Percentiles rank a stretch among this genome's conserved stretches.
phyloP scores from a whole-genome alignment of 495 filamentous ascomycete species.

The Peziza echinospora region DNA sequence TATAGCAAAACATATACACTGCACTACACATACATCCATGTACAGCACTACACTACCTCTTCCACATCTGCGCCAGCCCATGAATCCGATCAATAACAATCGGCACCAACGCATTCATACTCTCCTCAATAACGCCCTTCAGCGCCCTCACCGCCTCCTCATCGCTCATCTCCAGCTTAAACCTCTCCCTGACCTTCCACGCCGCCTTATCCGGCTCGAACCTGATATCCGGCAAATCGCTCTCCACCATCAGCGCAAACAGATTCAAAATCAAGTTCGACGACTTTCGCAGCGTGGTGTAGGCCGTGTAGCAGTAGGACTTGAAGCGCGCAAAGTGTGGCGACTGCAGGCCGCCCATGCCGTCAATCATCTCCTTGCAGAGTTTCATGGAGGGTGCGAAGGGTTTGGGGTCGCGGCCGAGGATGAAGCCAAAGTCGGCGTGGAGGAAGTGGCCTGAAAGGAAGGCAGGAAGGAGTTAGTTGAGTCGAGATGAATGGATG shows the following conservation, averaged over 20 bases:
- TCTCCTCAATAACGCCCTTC: slow-evolving; percentile 72
- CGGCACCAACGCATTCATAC: slow-evolving; percentile 65
- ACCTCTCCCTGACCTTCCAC: slow-evolving; percentile 80
- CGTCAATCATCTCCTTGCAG: slow-evolving; percentile 93
- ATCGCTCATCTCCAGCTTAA: slow-evolving; percentile 78
- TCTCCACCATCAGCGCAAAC: slow-evolving; percentile 91
- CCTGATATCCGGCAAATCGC: slow-evolving; percentile 86
- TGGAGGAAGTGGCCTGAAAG: slow-evolving; percentile 96
- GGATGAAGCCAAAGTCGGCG: slow-evolving; percentile 92
- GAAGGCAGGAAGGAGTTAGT: no score
- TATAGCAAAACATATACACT: no score
- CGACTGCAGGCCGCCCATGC: slow-evolving; percentile 70
- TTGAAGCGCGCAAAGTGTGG: slow-evolving; percentile 72
- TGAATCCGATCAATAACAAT: slow-evolving; percentile 90
- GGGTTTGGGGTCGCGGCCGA: slow-evolving; percentile 91
- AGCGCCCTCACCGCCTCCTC: slow-evolving; percentile 80
- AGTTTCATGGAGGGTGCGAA: slow-evolving; percentile 95
- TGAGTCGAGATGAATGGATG: not conserved
- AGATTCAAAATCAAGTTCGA: slow-evolving; percentile 85
- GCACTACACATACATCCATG: no score
- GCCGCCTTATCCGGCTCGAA: slow-evolving; percentile 84
- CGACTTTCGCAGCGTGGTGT: slow-evolving; percentile 71
- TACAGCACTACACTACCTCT: no score
- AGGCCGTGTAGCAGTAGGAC: slow-evolving; percentile 88
- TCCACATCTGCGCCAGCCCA: slow-evolving; percentile 78